Evolutionary conservation across 352 stramenopile genomes (phyloP).

Genomic region (Globisporangium camurandrum): DNA sequence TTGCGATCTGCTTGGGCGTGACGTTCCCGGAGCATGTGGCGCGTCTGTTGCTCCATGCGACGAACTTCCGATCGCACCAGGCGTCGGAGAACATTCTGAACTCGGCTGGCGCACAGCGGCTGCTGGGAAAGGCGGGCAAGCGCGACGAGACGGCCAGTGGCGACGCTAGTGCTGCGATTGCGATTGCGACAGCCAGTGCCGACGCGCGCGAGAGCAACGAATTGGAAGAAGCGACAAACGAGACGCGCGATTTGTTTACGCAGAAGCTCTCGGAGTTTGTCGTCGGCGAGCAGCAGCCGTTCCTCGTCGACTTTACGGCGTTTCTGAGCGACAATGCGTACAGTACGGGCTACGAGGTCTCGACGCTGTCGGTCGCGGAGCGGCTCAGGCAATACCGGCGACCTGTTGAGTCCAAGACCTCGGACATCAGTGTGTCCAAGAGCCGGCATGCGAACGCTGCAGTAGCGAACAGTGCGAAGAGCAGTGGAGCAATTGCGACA

Average conservation of each 20-base stretch:
- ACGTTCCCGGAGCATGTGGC: slow-evolving; percentile 64
- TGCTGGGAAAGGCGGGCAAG: slow-evolving; percentile 25
- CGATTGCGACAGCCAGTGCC: background rate
- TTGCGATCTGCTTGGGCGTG: slow-evolving; percentile 76
- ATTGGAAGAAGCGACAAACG: slow-evolving; percentile 19
- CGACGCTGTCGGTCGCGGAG: slow-evolving; percentile 52
- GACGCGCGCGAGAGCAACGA: slow-evolving; percentile 1
- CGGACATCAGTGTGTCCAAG: background rate
- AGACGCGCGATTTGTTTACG: slow-evolving; percentile 47
- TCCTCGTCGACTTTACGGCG: slow-evolving; percentile 65
- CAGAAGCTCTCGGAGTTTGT: slow-evolving; percentile 55
- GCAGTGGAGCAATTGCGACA: background rate
- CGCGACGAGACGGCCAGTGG: background rate
- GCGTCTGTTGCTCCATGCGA: slow-evolving; percentile 62
- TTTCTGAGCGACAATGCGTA: slow-evolving; percentile 74
- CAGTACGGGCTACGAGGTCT: slow-evolving; percentile 72
- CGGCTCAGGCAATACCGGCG: slow-evolving; percentile 47
- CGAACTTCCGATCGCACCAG: slow-evolving; percentile 83
- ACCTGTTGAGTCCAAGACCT: slow-evolving; percentile 11
- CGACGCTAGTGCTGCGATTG: background rate
- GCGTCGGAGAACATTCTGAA: slow-evolving; percentile 83
- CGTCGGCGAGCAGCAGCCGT: slow-evolving; percentile 67
- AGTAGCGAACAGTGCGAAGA: slow-evolving; percentile 6
- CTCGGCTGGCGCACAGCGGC: slow-evolving; percentile 49
- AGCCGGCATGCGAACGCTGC: background rate